These are phyloP conservation scores for Sporodiniella umbellata DNA, from an alignment of 371 early-diverging fungal genomes.

Conservation along the genomic window DNA sequence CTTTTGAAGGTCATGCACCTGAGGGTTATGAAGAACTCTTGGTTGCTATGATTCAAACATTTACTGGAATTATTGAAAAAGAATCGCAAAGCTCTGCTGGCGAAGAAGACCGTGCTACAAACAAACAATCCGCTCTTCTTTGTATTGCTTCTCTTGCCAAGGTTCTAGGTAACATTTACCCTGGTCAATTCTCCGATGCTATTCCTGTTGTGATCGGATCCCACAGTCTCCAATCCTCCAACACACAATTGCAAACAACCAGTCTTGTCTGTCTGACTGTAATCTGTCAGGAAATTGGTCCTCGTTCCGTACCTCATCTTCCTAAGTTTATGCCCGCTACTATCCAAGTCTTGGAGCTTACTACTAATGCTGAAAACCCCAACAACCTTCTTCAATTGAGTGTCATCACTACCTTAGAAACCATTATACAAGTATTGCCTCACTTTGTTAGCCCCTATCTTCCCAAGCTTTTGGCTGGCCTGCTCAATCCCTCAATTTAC, in stretches of 20 bases:
- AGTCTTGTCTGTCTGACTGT: conserved; percentile 73
- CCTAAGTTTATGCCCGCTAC: conserved; percentile 81
- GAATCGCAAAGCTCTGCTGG: conserved; percentile 27
- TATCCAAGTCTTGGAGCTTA: conserved; percentile 33
- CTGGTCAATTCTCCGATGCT: conserved; percentile 58
- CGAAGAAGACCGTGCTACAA: conserved; percentile 56
- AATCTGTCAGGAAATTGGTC: conserved; percentile 70
- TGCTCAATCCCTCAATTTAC: conserved; percentile 56
- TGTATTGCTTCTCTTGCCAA: conserved; percentile 77
- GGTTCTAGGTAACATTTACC: conserved; percentile 60
- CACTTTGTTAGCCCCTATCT: conserved; percentile 86
- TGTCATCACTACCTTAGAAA: conserved; percentile 69
- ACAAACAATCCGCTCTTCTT: conserved; percentile 77
- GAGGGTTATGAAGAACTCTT: conserved; percentile 41
- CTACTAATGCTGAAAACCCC: conserved; percentile 31
- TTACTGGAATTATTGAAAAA: conserved; percentile 45
- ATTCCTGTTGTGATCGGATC: conserved; percentile 59
- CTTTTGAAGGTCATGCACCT: conserved; percentile 42
- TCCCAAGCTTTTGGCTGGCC: conserved; percentile 49
- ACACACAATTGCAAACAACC: conserved; percentile 65
- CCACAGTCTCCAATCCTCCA: conserved; percentile 47
- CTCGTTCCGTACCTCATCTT: conserved; percentile 80
- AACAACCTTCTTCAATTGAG: conserved; percentile 52
- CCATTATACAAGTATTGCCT: conserved; percentile 69
- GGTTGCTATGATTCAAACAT: conserved; percentile 44